Evolutionary conservation across 441 rosid genomes (phyloP).

Genomic region (Populus hybrid): DNA sequence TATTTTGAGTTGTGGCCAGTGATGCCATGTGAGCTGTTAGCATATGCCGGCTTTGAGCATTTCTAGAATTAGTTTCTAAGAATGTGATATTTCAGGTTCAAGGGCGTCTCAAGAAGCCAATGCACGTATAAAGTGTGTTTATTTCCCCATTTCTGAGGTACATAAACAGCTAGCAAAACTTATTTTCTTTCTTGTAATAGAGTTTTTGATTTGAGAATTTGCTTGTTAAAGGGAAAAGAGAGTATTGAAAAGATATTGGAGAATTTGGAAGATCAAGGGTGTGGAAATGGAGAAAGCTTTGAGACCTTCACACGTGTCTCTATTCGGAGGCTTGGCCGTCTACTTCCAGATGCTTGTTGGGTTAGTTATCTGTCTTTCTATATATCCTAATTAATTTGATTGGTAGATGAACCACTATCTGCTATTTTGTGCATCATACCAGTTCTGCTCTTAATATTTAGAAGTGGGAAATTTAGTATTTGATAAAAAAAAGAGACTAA

Average conservation of each 20-base stretch:
- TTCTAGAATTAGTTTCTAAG: conserved; percentile 5
- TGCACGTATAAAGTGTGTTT: conserved; percentile 67
- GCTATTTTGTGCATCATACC: not conserved
- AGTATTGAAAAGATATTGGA: conserved; percentile 49
- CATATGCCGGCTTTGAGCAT: not conserved
- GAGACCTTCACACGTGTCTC: conserved; percentile 58
- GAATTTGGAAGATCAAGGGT: conserved; percentile 40
- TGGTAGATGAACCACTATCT: not conserved
- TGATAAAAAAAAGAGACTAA: not conserved
- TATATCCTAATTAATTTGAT: not conserved
- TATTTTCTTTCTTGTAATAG: not conserved
- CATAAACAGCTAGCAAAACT: not conserved
- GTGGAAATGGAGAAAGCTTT: conserved; percentile 39
- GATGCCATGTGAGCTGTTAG: not conserved
- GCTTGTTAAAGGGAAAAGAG: conserved; percentile 58
- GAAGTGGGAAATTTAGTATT: not conserved
- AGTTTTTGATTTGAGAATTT: not conserved
- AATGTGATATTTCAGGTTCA: conserved; percentile 28
- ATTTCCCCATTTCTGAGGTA: conserved; percentile 66
- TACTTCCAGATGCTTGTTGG: conserved; percentile 85
- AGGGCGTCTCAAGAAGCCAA: conserved; percentile 42
- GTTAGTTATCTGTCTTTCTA: conserved; percentile 35
- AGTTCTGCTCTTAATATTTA: not conserved
- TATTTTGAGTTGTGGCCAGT: not conserved
- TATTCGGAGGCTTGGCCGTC: conserved; percentile 70